Percentiles rank a stretch among this genome's conserved stretches.
Evolutionary conservation across 805 yeast species (phyloP).

Genomic region (Suhomyces sp.): DNA sequence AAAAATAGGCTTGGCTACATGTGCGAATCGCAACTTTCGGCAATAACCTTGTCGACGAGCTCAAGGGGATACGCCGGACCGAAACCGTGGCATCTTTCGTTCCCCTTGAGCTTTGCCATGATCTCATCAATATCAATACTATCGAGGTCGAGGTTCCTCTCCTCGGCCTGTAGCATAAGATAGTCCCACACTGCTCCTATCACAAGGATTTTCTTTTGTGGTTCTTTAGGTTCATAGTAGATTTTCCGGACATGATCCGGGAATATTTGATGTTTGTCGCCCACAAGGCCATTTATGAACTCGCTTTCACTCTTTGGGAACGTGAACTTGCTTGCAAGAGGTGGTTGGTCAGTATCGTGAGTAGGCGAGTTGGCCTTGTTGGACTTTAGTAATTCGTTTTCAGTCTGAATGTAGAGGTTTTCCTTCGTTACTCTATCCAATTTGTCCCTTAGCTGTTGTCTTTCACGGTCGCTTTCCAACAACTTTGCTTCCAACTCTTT

Average conservation of each 20-base stretch:
- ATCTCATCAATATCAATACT: conserved; percentile 56
- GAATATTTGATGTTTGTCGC: conserved; percentile 20
- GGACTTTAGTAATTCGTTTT: conserved; percentile 55
- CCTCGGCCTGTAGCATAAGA: conserved; percentile 46
- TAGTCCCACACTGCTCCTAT: conserved; percentile 85
- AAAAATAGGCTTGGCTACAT: neutral
- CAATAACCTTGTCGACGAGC: conserved; percentile 39
- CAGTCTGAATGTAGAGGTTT: conserved; percentile 56
- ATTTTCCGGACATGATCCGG: conserved; percentile 25
- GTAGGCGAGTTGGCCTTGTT: conserved; percentile 10
- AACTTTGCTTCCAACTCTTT: conserved; percentile 65
- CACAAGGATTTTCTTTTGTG: conserved; percentile 55
- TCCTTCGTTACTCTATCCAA: conserved; percentile 51
- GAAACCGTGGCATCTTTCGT: conserved; percentile 73
- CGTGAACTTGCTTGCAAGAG: conserved; percentile 17
- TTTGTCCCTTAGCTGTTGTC: conserved; percentile 44
- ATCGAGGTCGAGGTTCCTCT: conserved; percentile 41
- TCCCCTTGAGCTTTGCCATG: conserved; percentile 59
- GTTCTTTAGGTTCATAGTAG: conserved; percentile 34
- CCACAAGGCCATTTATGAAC: conserved; percentile 31
- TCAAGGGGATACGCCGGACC: conserved; percentile 65
- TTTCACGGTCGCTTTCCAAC: conserved; percentile 53
- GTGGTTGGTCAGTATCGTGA: neutral
- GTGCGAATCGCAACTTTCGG: conserved; percentile 7
- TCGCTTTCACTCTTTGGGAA: conserved; percentile 36